These are phyloP conservation scores for Saccharomycopsis malanga DNA, from an alignment of 805 yeast species.

Conservation along the genomic window DNA sequence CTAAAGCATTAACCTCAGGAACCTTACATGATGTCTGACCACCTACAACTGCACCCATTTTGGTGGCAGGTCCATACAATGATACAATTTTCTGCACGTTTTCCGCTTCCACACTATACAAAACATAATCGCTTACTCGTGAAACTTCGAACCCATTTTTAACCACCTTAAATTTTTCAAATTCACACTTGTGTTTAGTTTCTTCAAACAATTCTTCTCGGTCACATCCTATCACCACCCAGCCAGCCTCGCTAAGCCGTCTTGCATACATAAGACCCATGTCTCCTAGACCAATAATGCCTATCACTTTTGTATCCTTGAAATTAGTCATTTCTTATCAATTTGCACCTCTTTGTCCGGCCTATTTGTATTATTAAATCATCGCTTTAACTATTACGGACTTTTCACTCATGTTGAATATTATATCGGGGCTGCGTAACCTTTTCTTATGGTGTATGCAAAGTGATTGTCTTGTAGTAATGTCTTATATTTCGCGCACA, in stretches of 20 bases:
- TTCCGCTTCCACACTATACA: constrained; percentile 92
- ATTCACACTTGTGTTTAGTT: constrained; percentile 34
- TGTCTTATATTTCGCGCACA: too few species aligned
- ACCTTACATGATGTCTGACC: constrained; percentile 96
- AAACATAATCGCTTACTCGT: constrained; percentile 70
- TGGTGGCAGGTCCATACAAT: constrained; percentile 79
- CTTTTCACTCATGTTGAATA: not conserved
- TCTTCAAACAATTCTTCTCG: constrained; percentile 54
- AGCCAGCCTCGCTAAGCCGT: constrained; percentile 71
- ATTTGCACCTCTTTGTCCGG: not conserved
- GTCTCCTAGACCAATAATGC: constrained; percentile 94
- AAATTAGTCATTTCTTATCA: constrained; percentile 3
- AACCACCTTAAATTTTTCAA: constrained; percentile 48
- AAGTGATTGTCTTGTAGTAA: too few species aligned
- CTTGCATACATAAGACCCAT: constrained; percentile 91
- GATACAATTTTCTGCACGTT: constrained; percentile 66
- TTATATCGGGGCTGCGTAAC: too few species aligned
- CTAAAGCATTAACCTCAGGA: constrained; percentile 86
- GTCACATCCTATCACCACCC: constrained; percentile 88
- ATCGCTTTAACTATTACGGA: not conserved
- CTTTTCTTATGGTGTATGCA: too few species aligned
- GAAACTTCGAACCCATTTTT: constrained; percentile 80
- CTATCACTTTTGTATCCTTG: constrained; percentile 50
- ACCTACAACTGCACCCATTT: constrained; percentile 87
- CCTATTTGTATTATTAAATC: not conserved